Evolutionary conservation across 2,329 filamentous ascomycete genomes (phyloP), one percentile per base, ranked within the genome.

Genomic region (Xylariaceae sp.): DNA sequence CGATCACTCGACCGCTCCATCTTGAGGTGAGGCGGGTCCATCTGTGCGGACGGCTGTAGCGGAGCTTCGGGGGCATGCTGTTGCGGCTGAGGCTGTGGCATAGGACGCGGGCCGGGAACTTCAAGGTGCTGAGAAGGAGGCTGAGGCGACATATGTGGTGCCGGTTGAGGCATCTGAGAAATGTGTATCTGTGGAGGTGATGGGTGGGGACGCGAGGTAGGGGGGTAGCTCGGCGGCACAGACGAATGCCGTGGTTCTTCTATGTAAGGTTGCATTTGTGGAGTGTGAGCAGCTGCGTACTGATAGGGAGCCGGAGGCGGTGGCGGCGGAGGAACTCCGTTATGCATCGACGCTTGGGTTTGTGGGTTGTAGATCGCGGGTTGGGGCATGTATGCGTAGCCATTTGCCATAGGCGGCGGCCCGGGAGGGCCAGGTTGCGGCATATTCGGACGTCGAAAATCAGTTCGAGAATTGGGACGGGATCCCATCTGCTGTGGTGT

Each of bases 301-400:
- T 66, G 69, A 51, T 66, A 67, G 52, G 66, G 65, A 31, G 57
- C 60, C 15, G 63, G 61, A 19, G 63, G 58, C 30, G 62, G 58
- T 9, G 62, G 60, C 14, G 58, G 33, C 9, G 33, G 61, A 15
- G 67, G 66, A 51, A 72, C 61, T 40, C 61, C 63, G 47, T 75
- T 74, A 27, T 68, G 72, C 60, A 75, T 71, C 39, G 67, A 69
- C 32, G 72, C 62, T 49, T 66, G 63, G 48, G 70, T 71, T 52
- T 77, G 86, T 10, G 82, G 83, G 61, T 90, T 89, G 70, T 95
- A 96, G 59, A 95, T 89, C 32, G 87, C 82, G 36, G 88, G 88
- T 55, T 94, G 90, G 3, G 88, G 84, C 76, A 95, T 89, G 65
- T 90, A 96, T 3, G 87, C 81, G 68, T 88, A 95, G 47, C 82